Percentiles rank a stretch among this genome's conserved stretches.
These are phyloP conservation scores for Fusarium circinatum DNA, from an alignment of 2,329 filamentous ascomycete species.

Conservation along the genomic window DNA sequence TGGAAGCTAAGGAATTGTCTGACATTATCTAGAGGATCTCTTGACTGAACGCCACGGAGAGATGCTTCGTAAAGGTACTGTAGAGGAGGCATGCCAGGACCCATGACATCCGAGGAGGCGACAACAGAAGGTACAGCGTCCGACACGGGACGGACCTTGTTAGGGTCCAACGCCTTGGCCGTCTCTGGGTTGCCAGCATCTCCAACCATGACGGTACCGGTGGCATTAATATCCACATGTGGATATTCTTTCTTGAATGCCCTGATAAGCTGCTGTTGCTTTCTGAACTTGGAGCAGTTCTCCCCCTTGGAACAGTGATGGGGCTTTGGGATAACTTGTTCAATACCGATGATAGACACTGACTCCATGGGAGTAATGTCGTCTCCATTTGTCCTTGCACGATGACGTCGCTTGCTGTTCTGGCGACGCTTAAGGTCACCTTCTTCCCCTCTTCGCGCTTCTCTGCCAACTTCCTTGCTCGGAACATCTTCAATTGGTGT, in stretches of 20 bases:
- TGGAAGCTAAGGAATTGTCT: slow-evolving; percentile 92
- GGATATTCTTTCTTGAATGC: slow-evolving; percentile 81
- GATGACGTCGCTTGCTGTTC: slow-evolving; percentile 54
- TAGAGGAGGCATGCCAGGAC: slow-evolving; percentile 73
- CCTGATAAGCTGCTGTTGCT: slow-evolving; percentile 80
- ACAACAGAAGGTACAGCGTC: slow-evolving; percentile 84
- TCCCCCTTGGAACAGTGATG: slow-evolving; percentile 89
- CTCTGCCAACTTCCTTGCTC: slow-evolving; percentile 60
- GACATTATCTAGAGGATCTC: slow-evolving; percentile 92
- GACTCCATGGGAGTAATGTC: slow-evolving; percentile 85
- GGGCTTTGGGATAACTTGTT: slow-evolving; percentile 85
- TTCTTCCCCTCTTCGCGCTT: slow-evolving; percentile 54
- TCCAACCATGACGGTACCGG: slow-evolving; percentile 80
- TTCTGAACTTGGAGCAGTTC: slow-evolving; percentile 83
- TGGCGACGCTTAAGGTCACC: slow-evolving; percentile 50
- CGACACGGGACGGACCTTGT: slow-evolving; percentile 72
- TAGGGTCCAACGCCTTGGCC: slow-evolving; percentile 65
- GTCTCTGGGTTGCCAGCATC: slow-evolving; percentile 82
- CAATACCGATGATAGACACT: slow-evolving; percentile 90
- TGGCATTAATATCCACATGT: slow-evolving; percentile 61
- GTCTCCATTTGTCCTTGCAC: slow-evolving; percentile 57
- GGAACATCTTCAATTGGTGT: slow-evolving; percentile 71
- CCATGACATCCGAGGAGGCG: slow-evolving; percentile 90
- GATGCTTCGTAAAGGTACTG: slow-evolving; percentile 78
- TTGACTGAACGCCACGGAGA: slow-evolving; percentile 73